Evolutionary conservation across 2,329 filamentous ascomycete species (phyloP).

Genomic region (Fonsecaea erecta): DNA sequence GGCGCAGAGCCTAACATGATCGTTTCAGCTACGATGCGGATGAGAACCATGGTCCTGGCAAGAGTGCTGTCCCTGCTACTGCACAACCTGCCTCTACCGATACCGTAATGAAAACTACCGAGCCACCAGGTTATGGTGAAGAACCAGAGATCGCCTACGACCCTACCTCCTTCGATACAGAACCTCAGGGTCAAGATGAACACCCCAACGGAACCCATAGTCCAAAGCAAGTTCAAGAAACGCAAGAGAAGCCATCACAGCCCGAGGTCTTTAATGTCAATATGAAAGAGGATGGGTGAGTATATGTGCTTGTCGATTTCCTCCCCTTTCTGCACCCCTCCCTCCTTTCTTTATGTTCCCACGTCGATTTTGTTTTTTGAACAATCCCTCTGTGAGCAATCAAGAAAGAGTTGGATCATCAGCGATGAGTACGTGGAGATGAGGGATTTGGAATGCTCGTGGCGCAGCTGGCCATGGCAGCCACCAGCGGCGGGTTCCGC

Average conservation of each 20-base stretch:
- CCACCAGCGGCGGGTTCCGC: neutral
- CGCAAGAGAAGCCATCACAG: slow-evolving; percentile 11
- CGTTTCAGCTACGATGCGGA: slow-evolving; percentile 68
- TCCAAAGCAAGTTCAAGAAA: slow-evolving; percentile 47
- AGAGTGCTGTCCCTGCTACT: slow-evolving; percentile 38
- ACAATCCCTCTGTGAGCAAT: neutral
- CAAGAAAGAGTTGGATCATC: neutral
- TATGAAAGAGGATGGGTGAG: slow-evolving; percentile 94
- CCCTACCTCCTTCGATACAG: slow-evolving; percentile 39
- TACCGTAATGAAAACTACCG: slow-evolving; percentile 43
- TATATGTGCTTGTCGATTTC: slow-evolving; percentile 41
- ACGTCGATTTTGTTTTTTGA: neutral
- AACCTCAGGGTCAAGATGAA: slow-evolving; percentile 39
- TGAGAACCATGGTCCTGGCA: slow-evolving; percentile 52
- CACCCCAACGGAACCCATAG: slow-evolving; percentile 39
- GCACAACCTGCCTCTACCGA: slow-evolving; percentile 39
- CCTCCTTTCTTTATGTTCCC: slow-evolving; percentile 35
- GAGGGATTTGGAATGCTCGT: neutral
- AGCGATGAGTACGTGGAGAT: neutral
- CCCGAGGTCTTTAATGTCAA: slow-evolving; percentile 60
- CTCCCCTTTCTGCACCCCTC: slow-evolving; percentile 33
- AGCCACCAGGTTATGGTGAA: slow-evolving; percentile 37
- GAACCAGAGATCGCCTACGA: slow-evolving; percentile 41
- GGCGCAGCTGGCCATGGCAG: neutral
- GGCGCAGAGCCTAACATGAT: slow-evolving; percentile 13